Base-by-base conservation (phyloP, 257 asterid genomes). In the Agastache rugosa region DNA sequence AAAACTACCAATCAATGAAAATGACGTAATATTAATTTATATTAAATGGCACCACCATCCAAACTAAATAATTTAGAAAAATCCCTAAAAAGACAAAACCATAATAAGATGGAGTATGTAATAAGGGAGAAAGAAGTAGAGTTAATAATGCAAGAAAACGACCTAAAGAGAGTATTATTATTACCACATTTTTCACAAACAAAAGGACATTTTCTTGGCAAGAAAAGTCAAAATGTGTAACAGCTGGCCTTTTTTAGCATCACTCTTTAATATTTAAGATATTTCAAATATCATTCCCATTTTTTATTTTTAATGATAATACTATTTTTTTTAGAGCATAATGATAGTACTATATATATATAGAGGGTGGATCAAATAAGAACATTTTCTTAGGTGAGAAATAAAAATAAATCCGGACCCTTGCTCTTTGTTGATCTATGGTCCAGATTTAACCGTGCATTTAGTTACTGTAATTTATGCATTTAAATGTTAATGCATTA, bases 1-100 rank as follows among this genome's bases (percentile, higher is more conserved):
- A 77, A 75, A 75, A 56, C 62, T 61, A 54, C 74, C 79, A 67
- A 62, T 56, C 59, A 19, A 50, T 67, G 85, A 84, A 44, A 69
- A 79, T 64, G 85, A 82, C 84, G 69, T 71, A 59, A 72, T 58
- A 61, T 17, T 31, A 62, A 17, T 29, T 50, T 16, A 16, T 29
- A 25, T 23, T 59, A 69, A 77, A 74, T 78, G 78, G 45, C 47
- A 53, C 48, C 8, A 41, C 73, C 47, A 12, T 41, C 19, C 45
- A 67, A 60, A 62, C 14, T 10, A 8, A 42, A 10, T 55, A 14
- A 31, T 70, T 64, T 62, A 41, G 75, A 53, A 74, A 69, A 64
- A 60, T 66, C 68, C 61, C 67, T 53, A 62, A 68, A 56, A 60
- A 23, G 75, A 73, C 81, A 82, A 75, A 19, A 58, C 60, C 75